phyloP scores from a whole-genome alignment of 495 filamentous ascomycete species.

The Saxophila tyrrhenica region DNA sequence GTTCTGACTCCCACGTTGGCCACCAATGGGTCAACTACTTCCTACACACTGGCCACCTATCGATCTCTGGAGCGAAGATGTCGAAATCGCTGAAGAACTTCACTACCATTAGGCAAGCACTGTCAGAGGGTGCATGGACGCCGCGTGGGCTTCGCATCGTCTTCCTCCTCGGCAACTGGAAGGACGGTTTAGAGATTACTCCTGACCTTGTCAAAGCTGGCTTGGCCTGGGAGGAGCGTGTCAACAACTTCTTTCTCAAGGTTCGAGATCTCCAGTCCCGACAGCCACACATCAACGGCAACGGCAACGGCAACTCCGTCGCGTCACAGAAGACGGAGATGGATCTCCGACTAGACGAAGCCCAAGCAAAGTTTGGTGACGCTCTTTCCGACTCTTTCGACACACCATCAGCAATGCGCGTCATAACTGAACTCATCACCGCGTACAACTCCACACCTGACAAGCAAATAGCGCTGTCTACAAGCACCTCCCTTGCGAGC shows the following conservation, averaged over 20 bases:
- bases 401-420: conserved; percentile 63
- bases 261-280: conserved; percentile 45
- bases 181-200: conserved; percentile 83
- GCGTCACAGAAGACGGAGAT: neutral
- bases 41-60: conserved; percentile 88
- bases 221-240: conserved; percentile 64
- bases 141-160: conserved; percentile 71
- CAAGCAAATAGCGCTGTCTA: conserved; percentile 26
- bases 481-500: conserved; percentile 41
- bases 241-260: conserved; percentile 90
- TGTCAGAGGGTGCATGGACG: conserved; percentile 65
- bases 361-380: conserved; percentile 51
- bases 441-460: conserved; percentile 49
- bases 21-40: conserved; percentile 91
- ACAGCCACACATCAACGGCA: neutral
- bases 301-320: neutral
- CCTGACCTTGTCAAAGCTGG: conserved; percentile 64
- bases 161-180: conserved; percentile 81
- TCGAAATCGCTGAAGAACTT: conserved; percentile 94
- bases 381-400: conserved; percentile 83
- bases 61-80: conserved; percentile 89
- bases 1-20: conserved; percentile 16
- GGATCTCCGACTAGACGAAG: conserved; percentile 41
- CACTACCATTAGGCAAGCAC: conserved; percentile 80
- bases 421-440: conserved; percentile 62